Evolutionary conservation across 1,284 basidiomycete species (phyloP).

Genomic region (Puccinia hordei): DNA sequence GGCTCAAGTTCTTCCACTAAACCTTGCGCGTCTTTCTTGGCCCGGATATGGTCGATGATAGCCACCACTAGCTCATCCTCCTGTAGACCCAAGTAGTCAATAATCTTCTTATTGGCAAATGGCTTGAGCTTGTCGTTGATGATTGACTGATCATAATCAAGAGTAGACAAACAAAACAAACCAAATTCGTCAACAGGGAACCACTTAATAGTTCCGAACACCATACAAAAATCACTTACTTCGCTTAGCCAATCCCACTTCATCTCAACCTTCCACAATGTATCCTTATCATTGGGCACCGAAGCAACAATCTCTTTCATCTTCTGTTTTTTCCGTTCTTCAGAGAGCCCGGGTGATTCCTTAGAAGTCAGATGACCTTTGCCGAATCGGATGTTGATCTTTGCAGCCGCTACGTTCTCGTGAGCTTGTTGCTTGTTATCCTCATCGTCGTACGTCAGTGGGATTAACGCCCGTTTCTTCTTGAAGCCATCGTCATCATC

Average conservation of each 20-base stretch:
- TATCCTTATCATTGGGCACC: constrained; percentile 55
- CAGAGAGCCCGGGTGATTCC: constrained; percentile 38
- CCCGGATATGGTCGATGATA: constrained; percentile 56
- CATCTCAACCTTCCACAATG: constrained; percentile 54
- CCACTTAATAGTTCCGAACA: too few species aligned
- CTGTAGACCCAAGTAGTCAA: constrained; percentile 57
- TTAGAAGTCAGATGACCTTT: constrained; percentile 20
- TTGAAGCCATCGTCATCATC: constrained; percentile 56
- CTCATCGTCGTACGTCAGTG: constrained; percentile 58
- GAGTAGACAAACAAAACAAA: not conserved
- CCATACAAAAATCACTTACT: constrained; percentile 51
- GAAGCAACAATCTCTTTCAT: constrained; percentile 54
- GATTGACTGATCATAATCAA: constrained; percentile 52
- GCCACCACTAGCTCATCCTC: constrained; percentile 57
- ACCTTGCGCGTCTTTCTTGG: constrained; percentile 55
- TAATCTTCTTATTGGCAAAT: constrained; percentile 56
- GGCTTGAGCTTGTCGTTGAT: constrained; percentile 55
- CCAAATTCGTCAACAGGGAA: not conserved
- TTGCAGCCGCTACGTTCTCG: constrained; percentile 14
- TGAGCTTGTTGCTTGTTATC: constrained; percentile 53
- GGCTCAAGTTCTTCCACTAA: constrained; percentile 58
- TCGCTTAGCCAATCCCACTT: constrained; percentile 56
- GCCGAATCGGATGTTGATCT: constrained; percentile 46
- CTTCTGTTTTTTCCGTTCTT: constrained; percentile 53
- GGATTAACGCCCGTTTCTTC: constrained; percentile 57